Percentiles rank a stretch among this genome's conserved stretches.
Conservation (phyloP, 78 protist species). For the Polysphondylium violaceum region DNA sequence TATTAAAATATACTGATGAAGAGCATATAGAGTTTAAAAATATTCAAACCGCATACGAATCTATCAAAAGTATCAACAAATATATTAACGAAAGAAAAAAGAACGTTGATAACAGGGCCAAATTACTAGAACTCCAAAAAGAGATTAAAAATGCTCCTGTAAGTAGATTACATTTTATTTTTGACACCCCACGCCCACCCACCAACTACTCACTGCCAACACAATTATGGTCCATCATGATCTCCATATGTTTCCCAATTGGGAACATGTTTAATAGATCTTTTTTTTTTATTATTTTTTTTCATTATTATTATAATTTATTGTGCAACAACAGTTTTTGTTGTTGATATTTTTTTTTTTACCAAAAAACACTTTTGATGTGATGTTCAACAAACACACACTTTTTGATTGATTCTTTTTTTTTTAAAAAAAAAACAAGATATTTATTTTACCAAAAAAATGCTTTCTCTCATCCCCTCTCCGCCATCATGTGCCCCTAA, state of each 20-base stretch:
- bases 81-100: constrained; percentile 70
- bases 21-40: constrained; percentile 48
- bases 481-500: too few relatives aligned
- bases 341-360: too few relatives aligned
- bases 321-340: not conserved
- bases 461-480: too few relatives aligned
- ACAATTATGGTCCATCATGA: not conserved
- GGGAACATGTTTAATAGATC: not conserved
- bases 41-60: constrained; percentile 31
- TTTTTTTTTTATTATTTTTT: not conserved
- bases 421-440: constrained; percentile 28
- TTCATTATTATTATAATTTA: not conserved
- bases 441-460: too few relatives aligned
- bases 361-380: too few relatives aligned
- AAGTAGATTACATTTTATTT: too few relatives aligned
- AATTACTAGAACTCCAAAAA: constrained; percentile 54
- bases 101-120: constrained; percentile 61
- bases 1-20: constrained; percentile 30
- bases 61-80: constrained; percentile 44
- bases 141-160: constrained; percentile 71
- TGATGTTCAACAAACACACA: not conserved
- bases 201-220: not conserved
- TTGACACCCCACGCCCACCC: not conserved
- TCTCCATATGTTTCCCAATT: not conserved
- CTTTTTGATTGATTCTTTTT: not conserved